Base-by-base conservation (phyloP, 1,284 basidiomycete genomes). In the Cutaneotrichosporon cavernicola region DNA sequence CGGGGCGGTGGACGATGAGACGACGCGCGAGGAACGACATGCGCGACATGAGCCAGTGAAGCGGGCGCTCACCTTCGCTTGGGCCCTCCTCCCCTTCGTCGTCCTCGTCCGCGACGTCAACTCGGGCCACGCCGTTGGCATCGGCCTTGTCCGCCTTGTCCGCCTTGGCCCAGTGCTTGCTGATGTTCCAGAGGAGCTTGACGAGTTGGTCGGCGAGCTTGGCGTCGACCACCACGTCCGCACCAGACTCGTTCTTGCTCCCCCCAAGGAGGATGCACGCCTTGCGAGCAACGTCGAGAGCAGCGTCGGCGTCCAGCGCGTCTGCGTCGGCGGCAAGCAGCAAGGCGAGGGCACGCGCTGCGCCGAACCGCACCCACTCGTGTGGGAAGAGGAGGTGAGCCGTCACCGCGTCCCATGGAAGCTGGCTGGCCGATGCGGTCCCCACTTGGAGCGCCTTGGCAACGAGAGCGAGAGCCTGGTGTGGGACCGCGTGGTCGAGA, bases 11-110 rank as follows among this genome's bases (percentile, higher is more conserved):
- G 59, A 82, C 77, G 67, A 83, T 80, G 46, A 82, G 75, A 40
- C 78, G 74, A 38, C 84, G 79, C 16, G 90, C 87, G 76, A 96
- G 89, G 81, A 91, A 96, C 0, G 95, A 97, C 51, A 98, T 83
- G 70, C 91, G 90, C 21, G 92, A 93, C 83, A 97, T 97, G 49
- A 98, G 81, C 93, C 95, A 98, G 0, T 90, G 86, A 1, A 98
- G 82, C 0, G 89, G 89, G 70, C 90, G 87, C 8, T 78, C 76
- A 31, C 51, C 51, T 13, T 51, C 49, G 49, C 26, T 32, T n/a
- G 69, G 65, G 18, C 69, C 65, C 68, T 63, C 65, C 60, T 73
- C 68, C 26, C 69, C 67, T 56, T 75, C 76, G n/a, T 71, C 69
- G 16, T 75, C 72, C 5, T 79, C 78, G 18, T 72, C 78, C 22